Percentiles rank a stretch among this genome's conserved stretches.
Conservation (phyloP, 164 flowering plant genomes). For the Kingdonia uniflora region DNA sequence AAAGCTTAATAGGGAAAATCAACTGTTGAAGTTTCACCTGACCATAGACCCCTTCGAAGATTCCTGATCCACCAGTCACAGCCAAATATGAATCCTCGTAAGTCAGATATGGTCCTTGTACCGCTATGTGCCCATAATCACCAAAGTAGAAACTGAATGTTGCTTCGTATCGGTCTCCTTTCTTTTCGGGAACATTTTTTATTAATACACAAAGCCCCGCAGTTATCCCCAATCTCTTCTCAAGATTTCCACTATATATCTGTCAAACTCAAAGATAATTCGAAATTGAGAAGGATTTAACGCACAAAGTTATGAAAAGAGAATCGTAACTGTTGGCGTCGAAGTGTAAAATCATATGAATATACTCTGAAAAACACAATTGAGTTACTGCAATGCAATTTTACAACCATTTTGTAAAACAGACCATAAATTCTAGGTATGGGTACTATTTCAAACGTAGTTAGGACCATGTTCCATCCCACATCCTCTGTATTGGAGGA, state of each 20-base stretch:
- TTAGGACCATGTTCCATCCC: no score
- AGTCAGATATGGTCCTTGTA: constrained; percentile 59
- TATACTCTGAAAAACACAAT: no score
- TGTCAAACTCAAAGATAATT: constrained; percentile 1
- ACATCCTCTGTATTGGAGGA: no score
- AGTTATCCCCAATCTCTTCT: constrained; percentile 53
- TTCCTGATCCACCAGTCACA: constrained; percentile 65
- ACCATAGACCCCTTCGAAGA: constrained; percentile 53
- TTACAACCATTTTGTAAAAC: no score
- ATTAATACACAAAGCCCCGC: constrained; percentile 49
- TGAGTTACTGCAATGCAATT: no score
- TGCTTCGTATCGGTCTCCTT: constrained; percentile 67
- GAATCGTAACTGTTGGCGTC: no score
- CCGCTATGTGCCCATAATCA: constrained; percentile 59
- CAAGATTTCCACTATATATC: constrained; percentile 49
- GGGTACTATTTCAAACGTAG: no score
- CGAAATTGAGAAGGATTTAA: no score
- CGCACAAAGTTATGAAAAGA: no score
- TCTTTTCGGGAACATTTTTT: constrained; percentile 46
- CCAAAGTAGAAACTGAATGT: constrained; percentile 71
- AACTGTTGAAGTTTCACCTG: constrained; percentile 54
- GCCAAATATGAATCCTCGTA: constrained; percentile 52
- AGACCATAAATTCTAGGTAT: no score
- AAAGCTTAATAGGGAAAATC: constrained; percentile 57
- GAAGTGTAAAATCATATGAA: background rate